Evolutionary conservation across 768 basidiomycete species (phyloP).

Genomic region (Tulasnella sp.): DNA sequence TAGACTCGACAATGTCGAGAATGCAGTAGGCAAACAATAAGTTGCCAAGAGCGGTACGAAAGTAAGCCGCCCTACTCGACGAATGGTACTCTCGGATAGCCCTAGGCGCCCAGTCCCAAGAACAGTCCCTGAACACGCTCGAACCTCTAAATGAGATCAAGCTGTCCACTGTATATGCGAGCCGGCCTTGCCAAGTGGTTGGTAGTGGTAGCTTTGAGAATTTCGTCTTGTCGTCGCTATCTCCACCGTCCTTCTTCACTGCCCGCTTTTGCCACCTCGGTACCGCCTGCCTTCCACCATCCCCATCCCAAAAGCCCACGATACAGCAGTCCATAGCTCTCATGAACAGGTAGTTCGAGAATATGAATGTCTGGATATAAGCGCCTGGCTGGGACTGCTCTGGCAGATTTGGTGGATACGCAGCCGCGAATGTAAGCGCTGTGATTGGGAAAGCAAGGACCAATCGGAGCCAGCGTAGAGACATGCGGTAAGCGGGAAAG

Average conservation of each 20-base stretch:
- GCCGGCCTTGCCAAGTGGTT: background rate
- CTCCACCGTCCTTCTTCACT: background rate
- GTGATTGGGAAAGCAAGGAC: too few species aligned
- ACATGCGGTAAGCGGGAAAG: too few species aligned
- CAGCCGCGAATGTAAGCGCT: too few species aligned
- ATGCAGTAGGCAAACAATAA: background rate
- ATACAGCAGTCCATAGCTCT: background rate
- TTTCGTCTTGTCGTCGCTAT: background rate
- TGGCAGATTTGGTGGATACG: too few species aligned
- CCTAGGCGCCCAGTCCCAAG: background rate
- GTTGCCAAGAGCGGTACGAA: background rate
- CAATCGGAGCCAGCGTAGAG: too few species aligned
- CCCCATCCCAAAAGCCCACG: background rate
- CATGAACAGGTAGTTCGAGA: background rate
- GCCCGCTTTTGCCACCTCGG: background rate
- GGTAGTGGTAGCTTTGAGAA: background rate
- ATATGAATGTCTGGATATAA: too few species aligned
- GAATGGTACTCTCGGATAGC: background rate
- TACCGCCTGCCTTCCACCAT: background rate
- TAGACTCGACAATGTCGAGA: background rate
- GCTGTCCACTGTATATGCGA: background rate
- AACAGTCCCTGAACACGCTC: background rate
- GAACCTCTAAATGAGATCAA: background rate
- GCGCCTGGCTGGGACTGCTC: too few species aligned
- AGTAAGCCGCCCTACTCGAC: background rate